phyloP scores from a whole-genome alignment of 257 asterid genomes.

The Gardenia jasminoides region DNA sequence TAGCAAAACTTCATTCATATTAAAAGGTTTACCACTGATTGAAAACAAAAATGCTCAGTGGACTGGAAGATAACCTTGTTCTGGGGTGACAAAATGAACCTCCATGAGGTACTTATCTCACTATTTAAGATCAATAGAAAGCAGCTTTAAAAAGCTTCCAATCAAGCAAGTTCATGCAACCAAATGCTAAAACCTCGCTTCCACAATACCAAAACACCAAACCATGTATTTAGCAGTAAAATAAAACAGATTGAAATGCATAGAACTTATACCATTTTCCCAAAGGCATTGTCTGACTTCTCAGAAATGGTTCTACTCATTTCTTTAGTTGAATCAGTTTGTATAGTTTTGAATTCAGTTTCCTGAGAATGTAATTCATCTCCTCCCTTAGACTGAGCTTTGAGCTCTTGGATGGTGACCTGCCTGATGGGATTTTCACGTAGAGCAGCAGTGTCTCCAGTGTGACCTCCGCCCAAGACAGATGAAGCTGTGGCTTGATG shows the following conservation, averaged over 20 bases:
- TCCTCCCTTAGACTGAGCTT: constrained; percentile 25
- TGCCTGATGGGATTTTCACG: constrained; percentile 49
- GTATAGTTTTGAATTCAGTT: constrained; percentile 23
- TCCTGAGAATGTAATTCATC: constrained; percentile 23
- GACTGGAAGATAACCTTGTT: background rate
- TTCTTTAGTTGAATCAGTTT: constrained; percentile 28
- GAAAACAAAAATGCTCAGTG: background rate
- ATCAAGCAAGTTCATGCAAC: background rate
- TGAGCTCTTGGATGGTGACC: constrained; percentile 39
- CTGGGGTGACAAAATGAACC: background rate
- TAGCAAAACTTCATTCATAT: background rate
- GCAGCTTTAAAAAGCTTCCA: background rate
- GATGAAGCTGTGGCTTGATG: constrained; percentile 32
- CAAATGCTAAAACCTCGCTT: background rate
- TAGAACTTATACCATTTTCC: constrained; percentile 39
- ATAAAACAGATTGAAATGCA: constrained; percentile 8
- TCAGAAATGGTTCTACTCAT: constrained; percentile 23
- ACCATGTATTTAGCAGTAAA: background rate
- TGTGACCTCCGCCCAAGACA: constrained; percentile 12
- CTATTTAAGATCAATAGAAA: background rate
- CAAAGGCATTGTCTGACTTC: constrained; percentile 23
- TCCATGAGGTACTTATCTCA: background rate
- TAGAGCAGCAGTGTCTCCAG: constrained; percentile 22
- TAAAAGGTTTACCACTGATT: background rate
- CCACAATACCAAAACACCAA: background rate